These are phyloP conservation scores for Neurospora intermedia DNA, from an alignment of 495 filamentous ascomycete genomes.

Conservation along the genomic window DNA sequence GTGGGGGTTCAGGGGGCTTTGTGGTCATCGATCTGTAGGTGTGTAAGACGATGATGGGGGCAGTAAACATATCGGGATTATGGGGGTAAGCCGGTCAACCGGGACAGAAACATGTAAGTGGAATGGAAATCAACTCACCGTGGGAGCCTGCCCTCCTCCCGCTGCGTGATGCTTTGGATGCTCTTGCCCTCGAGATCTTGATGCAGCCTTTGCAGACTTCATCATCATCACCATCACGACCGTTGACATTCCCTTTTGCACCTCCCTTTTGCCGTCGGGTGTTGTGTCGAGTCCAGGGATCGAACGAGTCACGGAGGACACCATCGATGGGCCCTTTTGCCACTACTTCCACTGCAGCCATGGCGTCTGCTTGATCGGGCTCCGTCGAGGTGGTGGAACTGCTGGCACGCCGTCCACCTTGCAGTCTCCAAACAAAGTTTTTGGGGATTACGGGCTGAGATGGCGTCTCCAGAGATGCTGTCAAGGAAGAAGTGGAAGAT, in stretches of 20 bases:
- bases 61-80: background rate
- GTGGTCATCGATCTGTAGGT: background rate
- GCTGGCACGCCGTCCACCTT: constrained; percentile 12
- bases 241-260: background rate
- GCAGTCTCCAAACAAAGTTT: constrained; percentile 22
- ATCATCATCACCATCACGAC: constrained; percentile 7
- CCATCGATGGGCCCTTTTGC: background rate
- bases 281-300: constrained; percentile 17
- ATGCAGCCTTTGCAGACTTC: constrained; percentile 19
- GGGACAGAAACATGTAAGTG: background rate
- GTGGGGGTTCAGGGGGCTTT: background rate
- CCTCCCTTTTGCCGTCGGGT: background rate
- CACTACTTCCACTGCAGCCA: constrained; percentile 21
- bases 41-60: background rate
- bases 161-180: constrained; percentile 3
- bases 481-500: constrained; percentile 5
- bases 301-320: constrained; percentile 17
- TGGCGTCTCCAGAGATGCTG: background rate
- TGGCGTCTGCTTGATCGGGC: background rate
- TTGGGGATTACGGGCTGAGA: background rate
- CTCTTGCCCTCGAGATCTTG: constrained; percentile 19
- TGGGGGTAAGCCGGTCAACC: background rate
- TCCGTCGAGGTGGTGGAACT: constrained; percentile 4
- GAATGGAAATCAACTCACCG: constrained; percentile 9
- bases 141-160: constrained; percentile 1